These are phyloP conservation scores for Sarocladium kiliense DNA, from an alignment of 2,329 filamentous ascomycete genomes.

Conservation along the genomic window DNA sequence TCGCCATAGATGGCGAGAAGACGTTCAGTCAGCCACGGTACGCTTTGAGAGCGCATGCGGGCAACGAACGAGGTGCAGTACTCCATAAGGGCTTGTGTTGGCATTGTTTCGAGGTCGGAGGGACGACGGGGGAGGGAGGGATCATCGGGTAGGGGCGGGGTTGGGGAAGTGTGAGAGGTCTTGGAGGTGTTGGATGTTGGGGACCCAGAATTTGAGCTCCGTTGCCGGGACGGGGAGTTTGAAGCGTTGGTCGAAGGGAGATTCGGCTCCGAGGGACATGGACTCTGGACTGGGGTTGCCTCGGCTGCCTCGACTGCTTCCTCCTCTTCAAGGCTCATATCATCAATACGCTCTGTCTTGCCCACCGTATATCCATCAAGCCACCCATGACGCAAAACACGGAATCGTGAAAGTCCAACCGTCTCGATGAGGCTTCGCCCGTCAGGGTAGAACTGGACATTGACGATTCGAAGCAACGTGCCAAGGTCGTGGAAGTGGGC, in stretches of 20 bases:
- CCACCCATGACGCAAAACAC: slow-evolving; percentile 56
- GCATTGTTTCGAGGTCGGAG: slow-evolving; percentile 37
- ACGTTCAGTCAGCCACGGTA: slow-evolving; percentile 68
- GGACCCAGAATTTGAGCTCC: background rate
- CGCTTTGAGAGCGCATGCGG: slow-evolving; percentile 62
- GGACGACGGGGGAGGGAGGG: background rate
- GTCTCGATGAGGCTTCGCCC: slow-evolving; percentile 80
- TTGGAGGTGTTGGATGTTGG: background rate
- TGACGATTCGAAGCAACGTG: slow-evolving; percentile 71
- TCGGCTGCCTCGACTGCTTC: slow-evolving; percentile 70
- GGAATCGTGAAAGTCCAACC: slow-evolving; percentile 71
- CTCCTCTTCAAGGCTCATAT: slow-evolving; percentile 77
- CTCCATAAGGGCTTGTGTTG: slow-evolving; percentile 66
- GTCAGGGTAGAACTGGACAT: slow-evolving; percentile 68
- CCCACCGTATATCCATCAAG: slow-evolving; percentile 76
- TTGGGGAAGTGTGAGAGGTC: background rate
- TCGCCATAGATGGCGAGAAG: slow-evolving; percentile 72
- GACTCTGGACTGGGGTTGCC: slow-evolving; percentile 14
- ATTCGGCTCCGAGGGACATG: background rate
- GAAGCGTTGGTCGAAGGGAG: background rate
- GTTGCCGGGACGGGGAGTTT: background rate
- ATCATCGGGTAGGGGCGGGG: background rate
- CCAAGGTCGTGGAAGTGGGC: slow-evolving; percentile 65
- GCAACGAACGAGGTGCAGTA: slow-evolving; percentile 62
- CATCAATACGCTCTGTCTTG: slow-evolving; percentile 71